Percentiles rank a stretch among this genome's conserved stretches.
These are phyloP conservation scores for Marasmius oreades DNA, from an alignment of 1,284 basidiomycete genomes.

Conservation along the genomic window DNA sequence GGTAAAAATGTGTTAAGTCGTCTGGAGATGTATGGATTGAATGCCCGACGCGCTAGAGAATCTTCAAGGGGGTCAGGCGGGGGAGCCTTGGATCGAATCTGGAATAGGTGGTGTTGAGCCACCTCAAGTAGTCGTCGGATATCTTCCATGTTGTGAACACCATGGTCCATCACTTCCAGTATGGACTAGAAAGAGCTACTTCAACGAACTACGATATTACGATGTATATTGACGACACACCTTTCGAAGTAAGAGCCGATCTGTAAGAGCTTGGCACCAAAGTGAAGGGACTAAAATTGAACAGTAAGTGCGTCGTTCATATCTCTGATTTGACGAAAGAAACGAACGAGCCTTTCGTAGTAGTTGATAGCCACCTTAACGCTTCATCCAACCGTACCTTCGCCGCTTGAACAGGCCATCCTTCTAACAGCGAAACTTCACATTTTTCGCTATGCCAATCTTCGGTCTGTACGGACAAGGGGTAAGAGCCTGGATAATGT, in stretches of 20 bases:
- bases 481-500: constrained; percentile 8
- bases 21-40: constrained; percentile 70
- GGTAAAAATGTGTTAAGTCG: constrained; percentile 74
- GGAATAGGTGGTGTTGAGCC: constrained; percentile 40
- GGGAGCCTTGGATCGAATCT: constrained; percentile 34
- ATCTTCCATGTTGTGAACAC: constrained; percentile 27
- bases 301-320: neutral
- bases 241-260: constrained; percentile 56
- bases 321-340: neutral
- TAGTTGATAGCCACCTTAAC: constrained; percentile 46
- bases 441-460: constrained; percentile 88
- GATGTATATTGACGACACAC: constrained; percentile 28
- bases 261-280: constrained; percentile 48
- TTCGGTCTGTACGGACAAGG: constrained; percentile 55
- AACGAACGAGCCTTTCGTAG: constrained; percentile 35
- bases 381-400: constrained; percentile 59
- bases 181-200: constrained; percentile 31
- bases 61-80: constrained; percentile 32
- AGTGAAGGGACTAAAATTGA: constrained; percentile 31
- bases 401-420: constrained; percentile 57
- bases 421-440: constrained; percentile 76
- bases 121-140: constrained; percentile 34
- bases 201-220: constrained; percentile 6
- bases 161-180: constrained; percentile 48
- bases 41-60: constrained; percentile 53